These are phyloP conservation scores for Trifolium repens DNA, from an alignment of 306 rosid species.

Conservation along the genomic window DNA sequence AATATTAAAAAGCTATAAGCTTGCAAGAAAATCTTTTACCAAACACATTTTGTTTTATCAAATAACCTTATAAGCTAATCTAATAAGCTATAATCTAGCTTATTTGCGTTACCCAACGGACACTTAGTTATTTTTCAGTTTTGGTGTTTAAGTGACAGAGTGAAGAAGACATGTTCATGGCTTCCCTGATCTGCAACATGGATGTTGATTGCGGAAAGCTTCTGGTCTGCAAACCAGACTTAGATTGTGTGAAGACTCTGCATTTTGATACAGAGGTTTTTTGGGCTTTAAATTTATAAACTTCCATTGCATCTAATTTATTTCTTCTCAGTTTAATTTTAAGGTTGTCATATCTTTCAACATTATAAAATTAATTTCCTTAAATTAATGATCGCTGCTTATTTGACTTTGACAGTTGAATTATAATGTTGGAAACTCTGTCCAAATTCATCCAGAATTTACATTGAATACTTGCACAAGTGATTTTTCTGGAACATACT, in stretches of 20 bases:
- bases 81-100: too few relatives aligned
- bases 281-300: background rate
- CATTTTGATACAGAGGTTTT: conserved; percentile 85
- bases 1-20: too few relatives aligned
- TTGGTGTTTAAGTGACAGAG: conserved; percentile 50
- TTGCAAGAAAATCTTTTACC: too few relatives aligned
- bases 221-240: conserved; percentile 76
- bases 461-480: conserved; percentile 48
- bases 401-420: conserved; percentile 59
- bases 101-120: background rate
- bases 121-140: conserved; percentile 20
- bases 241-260: conserved; percentile 79
- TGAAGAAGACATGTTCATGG: conserved; percentile 84
- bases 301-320: conserved; percentile 14
- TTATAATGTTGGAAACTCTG: conserved; percentile 45
- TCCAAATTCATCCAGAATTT: conserved; percentile 46
- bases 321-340: conserved; percentile 28
- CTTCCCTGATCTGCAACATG: conserved; percentile 88
- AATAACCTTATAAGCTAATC: too few relatives aligned
- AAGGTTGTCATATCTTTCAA: conserved; percentile 33
- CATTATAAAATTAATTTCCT: conserved; percentile 6
- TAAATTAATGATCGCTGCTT: conserved; percentile 14
- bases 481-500: conserved; percentile 66
- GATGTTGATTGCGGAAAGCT: conserved; percentile 75
- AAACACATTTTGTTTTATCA: too few relatives aligned